Base-by-base conservation (phyloP, 441 rosid species). In the Populus hybrid region DNA sequence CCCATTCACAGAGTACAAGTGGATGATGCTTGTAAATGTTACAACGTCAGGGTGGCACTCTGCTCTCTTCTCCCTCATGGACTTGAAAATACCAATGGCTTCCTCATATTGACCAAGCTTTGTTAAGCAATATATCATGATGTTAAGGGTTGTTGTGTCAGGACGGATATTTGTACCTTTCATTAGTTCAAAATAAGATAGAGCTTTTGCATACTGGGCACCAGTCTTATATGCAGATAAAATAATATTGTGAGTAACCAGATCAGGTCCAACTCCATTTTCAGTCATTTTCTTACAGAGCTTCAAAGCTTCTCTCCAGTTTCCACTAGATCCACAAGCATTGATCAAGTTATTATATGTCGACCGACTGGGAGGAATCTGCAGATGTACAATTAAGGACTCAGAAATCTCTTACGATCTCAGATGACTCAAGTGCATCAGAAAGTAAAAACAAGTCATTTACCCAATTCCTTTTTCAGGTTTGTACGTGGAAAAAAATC, bases 301-400 rank as follows among this genome's bases (percentile, higher is more conserved):
- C 84, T 88, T 90, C 75, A 94, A 80, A 74, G 95, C 98, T 71
- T 91, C 95, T 88, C 92, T 90, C 99, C 99, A 94, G 80, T 94
- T 93, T 83, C 99, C 99, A 84, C 95, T 90, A 67, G 97, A 94
- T 72, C 99, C 99, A 79, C 94, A 93, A 70, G 99, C 97, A 79
- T 93, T 94, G 83, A 94, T 91, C 89, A 93, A 84, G 85, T 91
- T 93, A 74, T 94, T 94, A 85, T 93, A 94, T 63, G 95, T 92
- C 24, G 93, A 82, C 21, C 97, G 92, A 80, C 93, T 93, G 72
- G 99, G 99, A 80, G 98, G 90, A 42, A 94, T 90, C 98, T 94
- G 95, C 86, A 86, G 66, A 30, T 32, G 84, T 23, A 67, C 26
- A 77, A 72, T 70, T 73, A 73, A 80, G 73, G 76, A 85, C 71